Evolutionary conservation across 768 basidiomycete genomes (phyloP), one percentile per base, ranked within the genome.

Genomic region (Tricholomella constricta): DNA sequence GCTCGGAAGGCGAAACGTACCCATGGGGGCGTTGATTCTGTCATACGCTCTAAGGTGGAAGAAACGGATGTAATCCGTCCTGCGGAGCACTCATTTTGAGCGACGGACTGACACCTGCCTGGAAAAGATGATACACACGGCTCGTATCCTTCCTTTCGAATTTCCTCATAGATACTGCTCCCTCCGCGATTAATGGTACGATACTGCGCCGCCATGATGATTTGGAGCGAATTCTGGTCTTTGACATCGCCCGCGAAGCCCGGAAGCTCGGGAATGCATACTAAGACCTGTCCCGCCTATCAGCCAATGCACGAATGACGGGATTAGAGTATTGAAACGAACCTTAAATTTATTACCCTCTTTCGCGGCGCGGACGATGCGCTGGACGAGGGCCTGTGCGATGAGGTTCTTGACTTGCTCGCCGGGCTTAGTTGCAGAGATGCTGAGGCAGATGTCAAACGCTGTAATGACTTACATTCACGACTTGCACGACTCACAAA

Each of bases 11-110:
- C 0, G 17, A 12, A 6, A 66, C 81, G 63, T 55, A 85, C 86
- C 71, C 56, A 73, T 67, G 2, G 91, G 88, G 0, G 87, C 86
- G 63, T 94, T 94, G 63, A 95, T 91, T 20, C 94, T 78, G 65
- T 98, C 95, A 66, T 95, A 99, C 1, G 87, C 76, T 25, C 97
- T 82, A 22, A 99, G 78, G 71, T 98, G 94, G 74, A 90, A 98
- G 79, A 97, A 93, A 9, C 86, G 81, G 60, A 97, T 89, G 65
- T 88, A 94, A 52, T 94, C 86, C 72, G 75, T 62, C n/a, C 91
- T 92, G 41, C 26, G 19, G 22, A 15, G 17, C 6, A 27, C 14
- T 40, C n/a, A 36, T 25, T 37, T n/a, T 45, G 20, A 27, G 25
- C 14, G n/a, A 2, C 23, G n/a, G n/a, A n/a, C 17, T 9, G 31